Evolutionary conservation across 768 basidiomycete species (phyloP), one percentile per base, ranked within the genome.

Genomic region (Panaeolus cyanescens): DNA sequence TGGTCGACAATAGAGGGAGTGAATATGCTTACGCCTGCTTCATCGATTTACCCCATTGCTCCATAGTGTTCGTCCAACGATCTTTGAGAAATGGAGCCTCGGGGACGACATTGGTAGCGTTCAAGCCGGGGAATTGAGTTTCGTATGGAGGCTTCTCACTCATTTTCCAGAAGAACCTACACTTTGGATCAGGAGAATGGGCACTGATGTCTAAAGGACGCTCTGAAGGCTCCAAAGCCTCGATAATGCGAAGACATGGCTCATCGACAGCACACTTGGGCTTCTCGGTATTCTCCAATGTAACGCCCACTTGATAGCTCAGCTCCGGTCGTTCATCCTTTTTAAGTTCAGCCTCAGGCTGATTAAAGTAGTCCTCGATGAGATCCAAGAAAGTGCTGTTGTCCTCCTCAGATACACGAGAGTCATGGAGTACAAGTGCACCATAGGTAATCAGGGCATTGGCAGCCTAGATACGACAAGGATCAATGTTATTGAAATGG

Each of bases 231-330:
- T 91, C 91, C 22, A 99, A 80, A 2, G 78, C 78, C 55, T 85
- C 84, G 65, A 98, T 98, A 61, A 98, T 81, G 37, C 80, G 79
- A 39, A 93, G 81, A 70, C 96, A 99, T 10, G 91, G 87, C 54
- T 91, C 89, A 69, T 95, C 85, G 9, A 86, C 88, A 4, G 92
- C 91, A 72, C 92, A 94, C 71, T 87, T 92, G 34, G 91, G 90
- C 68, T 93, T 94, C 77, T 97, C 96, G 2, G 95, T 98, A 73
- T 96, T 95, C 76, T 96, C 94, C n/a, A 96, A 85, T 4, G 95
- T 97, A 4, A 95, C 94, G 2, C 96, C 95, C 39, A 94, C 88
- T 75, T 98, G 96, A 74, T 94, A 98, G 59, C 91, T 87, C 10
- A 93, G 77, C 65, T 97, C 93, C 0, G 93, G 93, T 17, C 88